These are phyloP conservation scores for Osmozyma mogii DNA, from an alignment of 805 yeast genomes.

Conservation along the genomic window DNA sequence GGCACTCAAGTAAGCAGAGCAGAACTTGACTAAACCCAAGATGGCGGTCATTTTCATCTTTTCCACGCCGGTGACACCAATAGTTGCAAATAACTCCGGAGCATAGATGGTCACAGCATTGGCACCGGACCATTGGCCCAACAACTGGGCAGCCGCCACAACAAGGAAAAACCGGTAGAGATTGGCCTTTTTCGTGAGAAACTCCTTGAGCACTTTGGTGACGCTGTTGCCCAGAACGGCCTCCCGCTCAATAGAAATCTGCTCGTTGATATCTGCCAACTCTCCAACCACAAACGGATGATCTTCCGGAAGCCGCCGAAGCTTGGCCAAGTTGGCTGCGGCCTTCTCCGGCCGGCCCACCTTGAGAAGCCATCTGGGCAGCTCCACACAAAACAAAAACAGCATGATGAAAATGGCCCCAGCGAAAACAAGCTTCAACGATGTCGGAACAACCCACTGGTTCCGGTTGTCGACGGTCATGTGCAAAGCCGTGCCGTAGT, in stretches of 20 bases:
- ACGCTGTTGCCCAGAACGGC: neutral
- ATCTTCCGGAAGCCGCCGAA: neutral
- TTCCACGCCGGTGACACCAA: neutral
- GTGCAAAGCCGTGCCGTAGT: conserved; percentile 1
- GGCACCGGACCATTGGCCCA: conserved; percentile 1
- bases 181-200: neutral
- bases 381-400: neutral
- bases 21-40: neutral
- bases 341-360: neutral
- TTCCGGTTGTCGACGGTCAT: neutral
- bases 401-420: neutral
- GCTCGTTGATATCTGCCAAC: neutral
- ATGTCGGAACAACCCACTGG: neutral
- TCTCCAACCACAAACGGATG: neutral
- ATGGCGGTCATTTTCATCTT: neutral
- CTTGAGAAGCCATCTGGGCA: neutral
- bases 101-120: conserved; percentile 1
- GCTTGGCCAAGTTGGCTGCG: neutral
- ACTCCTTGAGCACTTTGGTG: neutral
- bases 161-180: neutral
- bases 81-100: neutral
- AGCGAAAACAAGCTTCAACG: neutral
- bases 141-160: neutral
- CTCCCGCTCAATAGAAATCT: neutral
- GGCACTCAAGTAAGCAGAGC: neutral